Evolutionary conservation across 148 eudicot species (phyloP).

Genomic region (Pharnaceum exiguum): DNA sequence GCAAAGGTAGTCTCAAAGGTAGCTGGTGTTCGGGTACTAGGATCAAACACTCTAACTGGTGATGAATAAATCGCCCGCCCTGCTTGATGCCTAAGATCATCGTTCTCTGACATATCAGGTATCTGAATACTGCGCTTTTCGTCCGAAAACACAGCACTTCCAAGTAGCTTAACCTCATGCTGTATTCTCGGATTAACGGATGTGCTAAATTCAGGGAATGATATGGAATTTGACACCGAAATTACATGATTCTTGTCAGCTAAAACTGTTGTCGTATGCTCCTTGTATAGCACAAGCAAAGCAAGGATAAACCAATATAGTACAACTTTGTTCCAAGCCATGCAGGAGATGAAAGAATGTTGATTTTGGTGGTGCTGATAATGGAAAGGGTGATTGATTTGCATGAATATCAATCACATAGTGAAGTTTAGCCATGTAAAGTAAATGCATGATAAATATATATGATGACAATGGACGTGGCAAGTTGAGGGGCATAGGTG

Average conservation of each 20-base stretch:
- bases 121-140: constrained; percentile 45
- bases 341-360: neutral
- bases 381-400: neutral
- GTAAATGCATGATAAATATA: neutral
- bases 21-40: constrained; percentile 44
- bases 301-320: constrained; percentile 6
- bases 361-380: neutral
- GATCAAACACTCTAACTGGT: constrained; percentile 67
- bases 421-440: neutral
- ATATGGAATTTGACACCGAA: constrained; percentile 47
- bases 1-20: constrained; percentile 67
- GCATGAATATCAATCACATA: neutral
- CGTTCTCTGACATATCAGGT: constrained; percentile 27
- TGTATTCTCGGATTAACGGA: constrained; percentile 20
- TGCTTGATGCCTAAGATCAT: constrained; percentile 46
- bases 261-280: neutral
- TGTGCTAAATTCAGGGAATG: constrained; percentile 44
- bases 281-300: neutral
- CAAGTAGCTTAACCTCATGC: constrained; percentile 52
- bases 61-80: constrained; percentile 62
- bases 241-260: constrained; percentile 19
- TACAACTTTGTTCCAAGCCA: neutral
- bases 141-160: constrained; percentile 51
- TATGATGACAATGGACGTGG: constrained; percentile 10
- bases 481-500: constrained; percentile 1